A percentile compares a stretch with the other conserved stretches of the same genome.
Conservation (phyloP, 306 rosid genomes). For the Cucurbita ficifolia region DNA sequence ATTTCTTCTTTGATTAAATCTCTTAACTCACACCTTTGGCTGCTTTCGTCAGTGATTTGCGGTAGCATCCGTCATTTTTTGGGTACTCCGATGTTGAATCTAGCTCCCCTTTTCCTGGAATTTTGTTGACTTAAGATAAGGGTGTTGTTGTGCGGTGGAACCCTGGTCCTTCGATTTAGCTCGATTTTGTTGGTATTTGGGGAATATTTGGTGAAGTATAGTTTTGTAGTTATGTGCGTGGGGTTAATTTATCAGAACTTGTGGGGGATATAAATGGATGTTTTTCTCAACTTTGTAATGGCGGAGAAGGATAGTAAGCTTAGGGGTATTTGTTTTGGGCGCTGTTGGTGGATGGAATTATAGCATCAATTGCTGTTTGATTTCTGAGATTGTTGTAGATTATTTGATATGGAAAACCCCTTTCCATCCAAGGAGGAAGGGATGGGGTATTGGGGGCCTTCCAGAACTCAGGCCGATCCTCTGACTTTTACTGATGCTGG, state of each 20-base stretch:
- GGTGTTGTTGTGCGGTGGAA: not conserved
- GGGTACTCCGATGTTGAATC: not conserved
- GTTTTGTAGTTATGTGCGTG: not conserved
- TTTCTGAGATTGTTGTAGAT: constrained; percentile 6
- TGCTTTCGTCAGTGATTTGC: not conserved
- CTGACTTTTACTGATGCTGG: constrained; percentile 24
- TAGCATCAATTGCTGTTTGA: not conserved
- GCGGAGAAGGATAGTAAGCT: constrained; percentile 4
- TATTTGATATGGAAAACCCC: constrained; percentile 36
- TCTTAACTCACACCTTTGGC: not conserved
- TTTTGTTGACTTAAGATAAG: not conserved
- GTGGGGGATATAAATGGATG: not conserved
- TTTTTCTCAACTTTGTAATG: not conserved
- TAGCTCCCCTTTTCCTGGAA: not conserved
- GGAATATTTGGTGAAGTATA: not conserved
- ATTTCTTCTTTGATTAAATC: not conserved
- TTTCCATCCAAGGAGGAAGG: constrained; percentile 25
- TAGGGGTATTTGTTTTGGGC: not conserved
- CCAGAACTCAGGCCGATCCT: constrained; percentile 31
- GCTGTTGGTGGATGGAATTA: constrained; percentile 11
- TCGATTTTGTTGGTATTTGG: not conserved
- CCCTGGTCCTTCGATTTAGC: not conserved
- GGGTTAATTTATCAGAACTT: not conserved
- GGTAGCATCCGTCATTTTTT: not conserved
- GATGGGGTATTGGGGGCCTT: constrained; percentile 28